Conservation (phyloP, 371 early-diverging fungal genomes). For the Parasitella parasitica region DNA sequence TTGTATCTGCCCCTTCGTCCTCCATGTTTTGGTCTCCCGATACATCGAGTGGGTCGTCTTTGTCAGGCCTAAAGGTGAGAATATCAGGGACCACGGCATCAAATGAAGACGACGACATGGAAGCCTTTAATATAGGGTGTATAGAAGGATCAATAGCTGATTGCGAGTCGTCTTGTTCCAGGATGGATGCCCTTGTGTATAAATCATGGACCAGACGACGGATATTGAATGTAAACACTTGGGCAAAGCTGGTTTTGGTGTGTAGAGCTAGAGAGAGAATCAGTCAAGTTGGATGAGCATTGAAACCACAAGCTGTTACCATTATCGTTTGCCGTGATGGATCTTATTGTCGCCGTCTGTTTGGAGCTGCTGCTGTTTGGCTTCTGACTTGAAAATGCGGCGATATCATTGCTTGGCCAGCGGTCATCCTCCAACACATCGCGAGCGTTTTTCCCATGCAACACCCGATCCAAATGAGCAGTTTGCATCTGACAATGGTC, state of each 20-base stretch:
- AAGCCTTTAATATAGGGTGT: conserved; percentile 28
- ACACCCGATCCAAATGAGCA: conserved; percentile 70
- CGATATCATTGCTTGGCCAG: conserved; percentile 52
- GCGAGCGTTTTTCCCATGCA: conserved; percentile 54
- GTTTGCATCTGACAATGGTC: conserved; percentile 62
- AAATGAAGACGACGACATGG: conserved; percentile 32
- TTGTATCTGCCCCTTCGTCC: neutral
- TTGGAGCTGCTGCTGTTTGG: conserved; percentile 9
- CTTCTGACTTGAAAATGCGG: neutral
- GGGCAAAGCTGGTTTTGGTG: conserved; percentile 28
- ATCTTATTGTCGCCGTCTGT: conserved; percentile 26
- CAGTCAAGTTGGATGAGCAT: neutral
- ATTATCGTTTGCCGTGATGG: conserved; percentile 27
- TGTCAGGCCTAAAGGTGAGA: conserved; percentile 28
- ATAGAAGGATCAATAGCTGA: neutral
- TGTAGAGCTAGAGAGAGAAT: conserved; percentile 8
- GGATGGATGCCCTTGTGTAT: conserved; percentile 16
- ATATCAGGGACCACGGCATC: conserved; percentile 42
- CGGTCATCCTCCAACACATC: conserved; percentile 61
- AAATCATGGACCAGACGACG: conserved; percentile 43
- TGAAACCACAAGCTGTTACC: conserved; percentile 6
- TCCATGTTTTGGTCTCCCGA: conserved; percentile 11
- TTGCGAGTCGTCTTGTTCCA: neutral
- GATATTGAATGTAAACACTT: conserved; percentile 43
- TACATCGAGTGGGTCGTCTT: conserved; percentile 39